Conservation (phyloP, 169 alveolate genomes). For the Plasmodium billcollinsi region DNA sequence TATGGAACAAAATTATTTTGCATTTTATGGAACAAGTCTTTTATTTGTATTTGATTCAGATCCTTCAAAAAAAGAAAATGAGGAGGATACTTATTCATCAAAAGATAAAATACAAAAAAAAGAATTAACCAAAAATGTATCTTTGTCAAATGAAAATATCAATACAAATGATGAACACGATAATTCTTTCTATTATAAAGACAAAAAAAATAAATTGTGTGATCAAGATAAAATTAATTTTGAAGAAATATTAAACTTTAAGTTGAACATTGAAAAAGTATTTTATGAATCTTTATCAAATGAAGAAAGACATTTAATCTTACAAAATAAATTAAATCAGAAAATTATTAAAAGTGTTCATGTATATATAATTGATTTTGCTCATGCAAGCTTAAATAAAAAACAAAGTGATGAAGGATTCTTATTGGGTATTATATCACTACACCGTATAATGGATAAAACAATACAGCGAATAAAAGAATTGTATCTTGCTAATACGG, state of each 20-base stretch:
- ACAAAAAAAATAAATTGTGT: conserved; percentile 7
- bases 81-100: not conserved
- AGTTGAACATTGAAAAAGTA: conserved; percentile 22
- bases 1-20: conserved; percentile 79
- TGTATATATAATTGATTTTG: conserved; percentile 82
- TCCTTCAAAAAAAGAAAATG: conserved; percentile 47
- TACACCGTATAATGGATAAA: conserved; percentile 47
- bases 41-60: conserved; percentile 82
- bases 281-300: conserved; percentile 52
- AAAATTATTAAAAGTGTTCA: conserved; percentile 62
- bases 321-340: conserved; percentile 24
- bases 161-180: not conserved
- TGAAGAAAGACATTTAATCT: conserved; percentile 25
- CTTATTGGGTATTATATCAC: conserved; percentile 77
- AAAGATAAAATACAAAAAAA: not conserved
- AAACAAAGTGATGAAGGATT: conserved; percentile 79
- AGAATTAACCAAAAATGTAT: not conserved
- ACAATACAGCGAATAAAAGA: conserved; percentile 33
- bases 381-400: conserved; percentile 81
- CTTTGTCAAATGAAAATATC: no score
- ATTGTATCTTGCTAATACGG: not conserved
- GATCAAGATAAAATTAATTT: conserved; percentile 8
- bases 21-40: conserved; percentile 82
- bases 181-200: not conserved
- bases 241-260: conserved; percentile 49